A percentile compares a stretch with the other conserved stretches of the same genome.
These are phyloP conservation scores for Cruciata laevipes DNA, from an alignment of 257 asterid species.

Conservation along the genomic window DNA sequence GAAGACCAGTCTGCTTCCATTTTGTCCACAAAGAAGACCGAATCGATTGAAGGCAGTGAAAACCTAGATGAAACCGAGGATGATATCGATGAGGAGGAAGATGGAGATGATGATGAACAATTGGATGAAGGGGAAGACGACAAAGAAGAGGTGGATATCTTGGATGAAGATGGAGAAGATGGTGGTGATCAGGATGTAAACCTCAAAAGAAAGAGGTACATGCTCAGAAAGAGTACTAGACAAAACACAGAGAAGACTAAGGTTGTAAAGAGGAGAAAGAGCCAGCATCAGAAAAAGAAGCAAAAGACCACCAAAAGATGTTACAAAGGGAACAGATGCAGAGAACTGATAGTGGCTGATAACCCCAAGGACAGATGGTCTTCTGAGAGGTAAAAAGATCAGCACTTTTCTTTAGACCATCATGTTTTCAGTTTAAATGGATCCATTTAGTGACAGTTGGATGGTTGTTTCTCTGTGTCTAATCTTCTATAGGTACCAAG, in stretches of 20 bases:
- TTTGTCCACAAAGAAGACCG: slow-evolving; percentile 22
- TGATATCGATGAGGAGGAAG: slow-evolving; percentile 17
- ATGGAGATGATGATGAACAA: slow-evolving; percentile 3
- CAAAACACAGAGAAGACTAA: slow-evolving; percentile 40
- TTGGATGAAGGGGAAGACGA: slow-evolving; percentile 17
- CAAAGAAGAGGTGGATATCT: slow-evolving; percentile 19
- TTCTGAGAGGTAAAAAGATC: slow-evolving; percentile 54
- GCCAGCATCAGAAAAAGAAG: slow-evolving; percentile 28
- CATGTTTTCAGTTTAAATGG: neutral
- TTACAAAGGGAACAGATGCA: slow-evolving; percentile 36
- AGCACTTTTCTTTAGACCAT: neutral
- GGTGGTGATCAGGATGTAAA: slow-evolving; percentile 25
- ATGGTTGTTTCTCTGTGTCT: neutral
- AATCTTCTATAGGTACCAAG: slow-evolving; percentile 54
- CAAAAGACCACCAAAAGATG: slow-evolving; percentile 30
- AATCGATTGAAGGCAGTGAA: slow-evolving; percentile 7
- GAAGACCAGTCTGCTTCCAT: slow-evolving; percentile 59
- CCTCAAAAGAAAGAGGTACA: slow-evolving; percentile 68
- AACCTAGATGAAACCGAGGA: slow-evolving; percentile 12
- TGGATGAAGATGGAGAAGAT: slow-evolving; percentile 27
- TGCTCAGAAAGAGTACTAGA: slow-evolving; percentile 42
- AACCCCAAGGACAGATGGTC: slow-evolving; percentile 96
- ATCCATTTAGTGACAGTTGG: neutral
- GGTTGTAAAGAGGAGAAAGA: slow-evolving; percentile 33
- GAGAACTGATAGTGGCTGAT: slow-evolving; percentile 38